phyloP scores from a whole-genome alignment of 2,329 filamentous ascomycete genomes.

The Neofusicoccum cordaticola region DNA sequence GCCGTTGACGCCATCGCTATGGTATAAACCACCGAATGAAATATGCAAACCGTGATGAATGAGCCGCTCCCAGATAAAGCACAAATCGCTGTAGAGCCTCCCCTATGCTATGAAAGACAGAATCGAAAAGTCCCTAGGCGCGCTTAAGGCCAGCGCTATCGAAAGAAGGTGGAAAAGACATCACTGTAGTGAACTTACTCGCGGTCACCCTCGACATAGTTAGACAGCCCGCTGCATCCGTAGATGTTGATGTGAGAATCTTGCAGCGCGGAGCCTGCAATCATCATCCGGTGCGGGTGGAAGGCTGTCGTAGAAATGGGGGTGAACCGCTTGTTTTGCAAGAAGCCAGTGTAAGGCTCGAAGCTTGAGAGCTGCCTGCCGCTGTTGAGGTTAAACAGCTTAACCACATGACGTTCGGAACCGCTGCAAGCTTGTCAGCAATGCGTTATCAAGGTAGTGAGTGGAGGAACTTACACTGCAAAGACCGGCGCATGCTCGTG shows the following conservation, averaged over 20 bases:
- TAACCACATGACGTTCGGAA: conserved; percentile 81
- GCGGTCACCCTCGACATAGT: background rate
- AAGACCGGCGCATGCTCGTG: conserved; percentile 97
- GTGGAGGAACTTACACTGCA: conserved; percentile 66
- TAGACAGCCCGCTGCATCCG: conserved; percentile 51
- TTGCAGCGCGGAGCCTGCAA: conserved; percentile 81
- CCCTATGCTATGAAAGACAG: background rate
- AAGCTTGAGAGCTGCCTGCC: conserved; percentile 75
- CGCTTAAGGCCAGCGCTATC: background rate
- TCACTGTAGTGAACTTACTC: background rate
- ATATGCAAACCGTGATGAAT: conserved; percentile 10
- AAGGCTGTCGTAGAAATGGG: conserved; percentile 89
- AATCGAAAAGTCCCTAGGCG: background rate
- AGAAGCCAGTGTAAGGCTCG: conserved; percentile 86
- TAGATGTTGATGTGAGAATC: conserved; percentile 92
- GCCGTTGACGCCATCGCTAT: conserved; percentile 19
- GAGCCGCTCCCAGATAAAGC: background rate
- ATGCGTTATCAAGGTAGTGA: background rate
- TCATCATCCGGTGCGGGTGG: conserved; percentile 89
- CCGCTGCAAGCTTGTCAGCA: conserved; percentile 57
- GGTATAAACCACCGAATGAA: conserved; percentile 16
- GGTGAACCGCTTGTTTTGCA: conserved; percentile 74
- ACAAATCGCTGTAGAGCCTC: background rate
- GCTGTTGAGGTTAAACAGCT: conserved; percentile 81
- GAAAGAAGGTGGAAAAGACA: background rate